Percentiles rank a stretch among this genome's conserved stretches.
These are phyloP conservation scores for Xylariaceae sp. DNA, from an alignment of 2,329 filamentous ascomycete species.

Conservation along the genomic window DNA sequence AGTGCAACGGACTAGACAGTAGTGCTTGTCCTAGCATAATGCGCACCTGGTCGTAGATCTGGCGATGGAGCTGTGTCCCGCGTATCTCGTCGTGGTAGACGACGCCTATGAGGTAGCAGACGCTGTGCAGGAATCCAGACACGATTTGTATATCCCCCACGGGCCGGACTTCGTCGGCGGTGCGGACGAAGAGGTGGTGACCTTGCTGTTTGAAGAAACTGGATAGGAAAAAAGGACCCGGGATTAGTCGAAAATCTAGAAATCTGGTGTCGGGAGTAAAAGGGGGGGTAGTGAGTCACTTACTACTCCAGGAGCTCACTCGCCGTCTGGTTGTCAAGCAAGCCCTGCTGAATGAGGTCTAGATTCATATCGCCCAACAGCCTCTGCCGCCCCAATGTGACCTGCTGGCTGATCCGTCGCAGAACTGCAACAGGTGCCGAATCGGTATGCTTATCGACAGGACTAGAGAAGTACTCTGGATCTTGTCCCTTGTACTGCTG, in stretches of 20 bases:
- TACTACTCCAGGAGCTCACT: constrained; percentile 30
- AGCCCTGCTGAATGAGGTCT: constrained; percentile 29
- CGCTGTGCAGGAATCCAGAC: constrained; percentile 38
- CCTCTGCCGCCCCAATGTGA: constrained; percentile 26
- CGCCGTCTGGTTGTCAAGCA: constrained; percentile 30
- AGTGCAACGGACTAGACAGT: constrained; percentile 36
- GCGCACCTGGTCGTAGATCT: constrained; percentile 38
- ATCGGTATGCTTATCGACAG: constrained; percentile 30
- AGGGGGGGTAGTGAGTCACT: constrained; percentile 9
- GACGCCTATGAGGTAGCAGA: constrained; percentile 38
- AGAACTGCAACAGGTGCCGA: constrained; percentile 31
- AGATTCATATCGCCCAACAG: constrained; percentile 25
- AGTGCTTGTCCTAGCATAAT: constrained; percentile 37
- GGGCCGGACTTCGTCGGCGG: constrained; percentile 20
- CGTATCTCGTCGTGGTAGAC: constrained; percentile 31
- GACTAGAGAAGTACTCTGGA: constrained; percentile 27
- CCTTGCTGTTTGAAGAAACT: constrained; percentile 30
- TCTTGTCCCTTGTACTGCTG: no score
- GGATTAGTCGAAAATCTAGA: not conserved
- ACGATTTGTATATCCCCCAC: constrained; percentile 33
- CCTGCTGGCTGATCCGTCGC: constrained; percentile 30
- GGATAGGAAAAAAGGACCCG: not conserved
- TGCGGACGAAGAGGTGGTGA: constrained; percentile 27
- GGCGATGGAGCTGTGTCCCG: constrained; percentile 30
- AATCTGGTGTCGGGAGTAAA: no score